A percentile compares a stretch with the other conserved stretches of the same genome.
Conservation (phyloP, 2,329 filamentous ascomycete genomes). For the Aspergillus ochraceus region DNA sequence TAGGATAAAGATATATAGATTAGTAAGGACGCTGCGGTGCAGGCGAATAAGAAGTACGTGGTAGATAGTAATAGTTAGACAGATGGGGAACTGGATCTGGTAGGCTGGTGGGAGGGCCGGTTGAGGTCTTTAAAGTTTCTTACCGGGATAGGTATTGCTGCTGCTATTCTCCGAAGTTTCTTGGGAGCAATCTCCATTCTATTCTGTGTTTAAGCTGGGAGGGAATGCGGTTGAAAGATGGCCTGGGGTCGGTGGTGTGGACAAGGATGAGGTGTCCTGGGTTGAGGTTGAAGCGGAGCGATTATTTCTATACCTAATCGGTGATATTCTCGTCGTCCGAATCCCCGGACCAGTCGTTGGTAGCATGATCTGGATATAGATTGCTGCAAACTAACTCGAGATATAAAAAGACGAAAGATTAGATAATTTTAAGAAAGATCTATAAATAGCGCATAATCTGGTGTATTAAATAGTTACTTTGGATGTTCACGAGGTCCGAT, state of each 20-base stretch:
- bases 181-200: too few species aligned
- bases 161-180: too few species aligned
- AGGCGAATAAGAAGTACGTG: slow-evolving; percentile 2
- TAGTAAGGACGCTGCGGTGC: not conserved
- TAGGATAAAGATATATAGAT: not conserved
- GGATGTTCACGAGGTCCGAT: not conserved
- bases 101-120: slow-evolving; percentile 1
- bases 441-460: not conserved
- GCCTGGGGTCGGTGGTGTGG: too few species aligned
- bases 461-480: not conserved
- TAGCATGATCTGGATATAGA: not conserved
- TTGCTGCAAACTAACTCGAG: not conserved
- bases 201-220: too few species aligned
- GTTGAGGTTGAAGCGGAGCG: too few species aligned
- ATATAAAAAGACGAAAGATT: not conserved
- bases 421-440: not conserved
- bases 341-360: not conserved
- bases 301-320: too few species aligned
- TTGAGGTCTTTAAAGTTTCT: not conserved
- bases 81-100: slow-evolving; percentile 4
- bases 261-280: too few species aligned
- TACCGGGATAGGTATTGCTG: too few species aligned
- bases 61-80: slow-evolving; percentile 1
- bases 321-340: not conserved
- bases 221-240: too few species aligned